phyloP scores from a whole-genome alignment of 371 early-diverging fungal genomes.

The Lichtheimia hyalospora region DNA sequence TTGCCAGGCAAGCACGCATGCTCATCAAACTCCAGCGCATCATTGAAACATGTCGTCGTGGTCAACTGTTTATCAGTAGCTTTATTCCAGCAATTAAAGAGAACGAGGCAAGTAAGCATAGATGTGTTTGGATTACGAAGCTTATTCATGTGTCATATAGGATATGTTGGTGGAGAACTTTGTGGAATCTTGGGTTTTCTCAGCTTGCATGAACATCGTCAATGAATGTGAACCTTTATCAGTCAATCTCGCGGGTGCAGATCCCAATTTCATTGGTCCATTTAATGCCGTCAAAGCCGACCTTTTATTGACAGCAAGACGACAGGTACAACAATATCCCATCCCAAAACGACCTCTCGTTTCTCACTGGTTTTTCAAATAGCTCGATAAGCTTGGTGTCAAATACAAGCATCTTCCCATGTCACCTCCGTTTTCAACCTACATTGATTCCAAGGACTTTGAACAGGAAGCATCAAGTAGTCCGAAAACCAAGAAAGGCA shows the following conservation, averaged over 20 bases:
- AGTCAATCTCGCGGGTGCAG: constrained; percentile 39
- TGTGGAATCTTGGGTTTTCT: constrained; percentile 79
- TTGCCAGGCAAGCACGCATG: constrained; percentile 84
- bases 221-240: constrained; percentile 75
- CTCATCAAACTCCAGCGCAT: constrained; percentile 68
- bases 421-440: constrained; percentile 57
- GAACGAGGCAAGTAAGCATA: constrained; percentile 45
- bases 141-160: neutral
- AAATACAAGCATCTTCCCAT: constrained; percentile 54
- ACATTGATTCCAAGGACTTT: constrained; percentile 33
- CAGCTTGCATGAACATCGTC: constrained; percentile 75
- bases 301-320: constrained; percentile 71
- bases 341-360: neutral
- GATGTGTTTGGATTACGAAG: constrained; percentile 2
- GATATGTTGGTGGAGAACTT: constrained; percentile 48
- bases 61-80: constrained; percentile 70
- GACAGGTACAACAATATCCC: constrained; percentile 48
- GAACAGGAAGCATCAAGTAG: constrained; percentile 5
- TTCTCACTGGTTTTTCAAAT: neutral
- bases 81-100: constrained; percentile 76
- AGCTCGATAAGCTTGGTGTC: constrained; percentile 77
- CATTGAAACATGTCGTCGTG: constrained; percentile 68
- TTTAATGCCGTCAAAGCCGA: constrained; percentile 80
- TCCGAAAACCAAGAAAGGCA: constrained; percentile 19
- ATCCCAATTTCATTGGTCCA: constrained; percentile 42